Conservation (phyloP, 2,329 filamentous ascomycete genomes). For the Hirsutella rhossiliensis region DNA sequence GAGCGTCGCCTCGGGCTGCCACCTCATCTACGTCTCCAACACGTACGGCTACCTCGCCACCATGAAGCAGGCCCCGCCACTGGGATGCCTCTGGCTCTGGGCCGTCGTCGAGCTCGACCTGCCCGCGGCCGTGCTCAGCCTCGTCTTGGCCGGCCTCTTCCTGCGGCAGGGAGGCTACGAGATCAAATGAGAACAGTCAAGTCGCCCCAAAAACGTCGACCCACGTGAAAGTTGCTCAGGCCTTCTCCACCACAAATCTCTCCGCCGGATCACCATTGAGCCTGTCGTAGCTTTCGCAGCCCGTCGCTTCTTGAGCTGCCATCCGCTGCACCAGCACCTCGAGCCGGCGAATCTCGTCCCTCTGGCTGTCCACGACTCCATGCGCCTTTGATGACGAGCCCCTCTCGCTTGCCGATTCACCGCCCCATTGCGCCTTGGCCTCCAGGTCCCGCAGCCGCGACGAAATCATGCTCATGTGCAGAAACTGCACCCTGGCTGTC, state of each 20-base stretch:
- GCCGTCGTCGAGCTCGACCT: conserved; percentile 77
- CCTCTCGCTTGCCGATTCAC: conserved; percentile 14
- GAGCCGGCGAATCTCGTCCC: too few species aligned
- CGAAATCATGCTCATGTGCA: conserved; percentile 35
- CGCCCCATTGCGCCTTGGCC: conserved; percentile 16
- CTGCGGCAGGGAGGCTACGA: conserved; percentile 37
- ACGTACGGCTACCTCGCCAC: conserved; percentile 69
- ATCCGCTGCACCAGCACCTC: too few species aligned
- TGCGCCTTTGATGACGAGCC: conserved; percentile 12
- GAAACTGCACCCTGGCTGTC: conserved; percentile 32
- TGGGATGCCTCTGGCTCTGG: conserved; percentile 91
- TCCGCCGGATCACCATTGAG: too few species aligned
- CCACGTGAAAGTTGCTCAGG: neutral
- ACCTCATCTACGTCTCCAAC: conserved; percentile 74
- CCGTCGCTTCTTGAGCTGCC: too few species aligned
- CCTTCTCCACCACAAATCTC: too few species aligned
- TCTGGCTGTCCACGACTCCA: conserved; percentile 2
- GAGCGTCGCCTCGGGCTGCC: conserved; percentile 56
- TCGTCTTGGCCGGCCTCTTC: conserved; percentile 32
- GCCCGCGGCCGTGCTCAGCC: conserved; percentile 45
- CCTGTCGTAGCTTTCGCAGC: too few species aligned
- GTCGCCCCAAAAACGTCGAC: too few species aligned
- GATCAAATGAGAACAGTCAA: conserved; percentile 13
- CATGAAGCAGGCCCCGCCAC: conserved; percentile 82
- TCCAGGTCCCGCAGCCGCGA: conserved; percentile 27